Base-by-base conservation (phyloP, 768 basidiomycete species). In the Chlorophyllum brunneum region DNA sequence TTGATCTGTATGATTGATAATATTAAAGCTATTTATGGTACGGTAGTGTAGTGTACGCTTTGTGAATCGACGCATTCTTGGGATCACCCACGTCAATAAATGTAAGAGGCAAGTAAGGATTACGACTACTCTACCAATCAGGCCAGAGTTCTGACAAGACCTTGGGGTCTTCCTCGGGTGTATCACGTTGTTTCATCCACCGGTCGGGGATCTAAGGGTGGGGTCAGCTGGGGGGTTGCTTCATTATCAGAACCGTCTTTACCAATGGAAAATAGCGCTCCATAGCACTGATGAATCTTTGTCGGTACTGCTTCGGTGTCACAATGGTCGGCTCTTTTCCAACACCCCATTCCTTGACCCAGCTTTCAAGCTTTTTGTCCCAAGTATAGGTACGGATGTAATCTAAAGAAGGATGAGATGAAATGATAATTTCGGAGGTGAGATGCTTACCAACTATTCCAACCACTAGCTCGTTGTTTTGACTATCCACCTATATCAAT, bases 291-390 rank as follows among this genome's bases (percentile, higher is more conserved):
- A 88, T 72, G 67, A 93, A 93, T 27, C 91, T 80, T 51, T 91
- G 87, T 60, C 90, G 78, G 72, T 98, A 98, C 67, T 95, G 92
- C 64, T 86, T 93, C 2, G 95, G 95, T 2, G 94, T 95, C 22
- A 98, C 90, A 60, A 99, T 95, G 0, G 95, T 98, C 0, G 97
- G 95, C 58, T 95, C 95, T 61, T 80, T 85, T 37, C 83, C 85
- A 38, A 80, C 79, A 18, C 82, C 88, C 2, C 92, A 86, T 60
- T 98, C 97, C 64, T 98, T 99, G 38, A 98, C 92, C 94, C 92
- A 97, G 55, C 87, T 98, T 70, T 98, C 97, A 15, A 99, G 73
- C 60, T 93, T 94, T 74, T 99, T 99, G 73, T 99, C 97, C 93
- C 93, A 97, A 0, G 92, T 95, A 63, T 95, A 95, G 3, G 93